Base-by-base conservation (phyloP, 495 filamentous ascomycete genomes). In the Opeltia flavorubescens region DNA sequence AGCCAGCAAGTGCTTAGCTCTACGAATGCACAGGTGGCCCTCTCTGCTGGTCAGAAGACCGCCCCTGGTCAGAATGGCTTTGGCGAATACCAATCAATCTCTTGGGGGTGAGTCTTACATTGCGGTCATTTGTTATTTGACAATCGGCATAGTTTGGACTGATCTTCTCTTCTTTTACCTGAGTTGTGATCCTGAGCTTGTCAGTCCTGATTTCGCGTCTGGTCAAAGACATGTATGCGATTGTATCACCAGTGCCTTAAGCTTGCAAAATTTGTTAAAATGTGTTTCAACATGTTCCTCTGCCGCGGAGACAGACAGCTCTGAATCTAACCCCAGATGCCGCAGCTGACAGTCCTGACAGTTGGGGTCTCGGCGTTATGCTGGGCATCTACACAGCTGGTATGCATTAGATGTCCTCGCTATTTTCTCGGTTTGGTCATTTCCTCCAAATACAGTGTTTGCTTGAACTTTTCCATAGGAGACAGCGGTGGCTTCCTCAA, bases 331-430 rank as follows among this genome's bases (percentile, higher is more conserved):
- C 31, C 15, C 34, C 3, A 18, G 13, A 30, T 4, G 21, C 7
- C 3, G 3, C 12, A 18, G 28, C 51, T 53, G 15, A 50, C 27
- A 24, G 13, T 13, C 30, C 15, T 24, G 28, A n/a, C 44, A 59
- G 48, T 28, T 55, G 61, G 64, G 65, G 68, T 9, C 46, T 73
- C 28, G 79, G 74, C 3, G 74, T 81, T 23, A 80, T 82, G 77
- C 64, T 84, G 1, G 79, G 76, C n/a, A 68, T 81, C 28, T 82
- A 82, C 51, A 67, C 69, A 8, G 73, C 70, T 40, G 74, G 74
- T 27, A 21, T 46, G 11, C 25, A 30, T n/a, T n/a, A n/a, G n/a
- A n/a, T n/a, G n/a, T n/a, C n/a, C n/a, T n/a, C n/a, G n/a, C n/a
- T n/a, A n/a, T n/a, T n/a, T n/a, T n/a, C n/a, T n/a, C n/a, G n/a